Percentiles rank a stretch among this genome's conserved stretches.
Evolutionary conservation across 306 rosid species (phyloP).

Genomic region (Macrotyloma uniflorum): DNA sequence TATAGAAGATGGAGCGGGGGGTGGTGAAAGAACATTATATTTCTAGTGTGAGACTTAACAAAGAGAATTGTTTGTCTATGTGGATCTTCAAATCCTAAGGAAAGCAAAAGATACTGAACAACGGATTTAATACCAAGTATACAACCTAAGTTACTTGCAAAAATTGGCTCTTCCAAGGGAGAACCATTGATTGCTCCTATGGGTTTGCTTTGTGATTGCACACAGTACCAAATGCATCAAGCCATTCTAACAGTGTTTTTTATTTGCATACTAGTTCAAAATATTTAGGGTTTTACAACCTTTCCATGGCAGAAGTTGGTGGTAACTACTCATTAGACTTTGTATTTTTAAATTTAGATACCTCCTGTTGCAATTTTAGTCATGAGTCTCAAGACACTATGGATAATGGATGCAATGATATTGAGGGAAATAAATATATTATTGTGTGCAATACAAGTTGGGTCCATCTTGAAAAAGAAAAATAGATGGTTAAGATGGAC

Average conservation of each 20-base stretch:
- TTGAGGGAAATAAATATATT: neutral
- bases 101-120: too few relatives aligned
- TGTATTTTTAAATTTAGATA: neutral
- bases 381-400: neutral
- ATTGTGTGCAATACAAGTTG: neutral
- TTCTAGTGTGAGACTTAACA: too few relatives aligned
- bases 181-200: neutral
- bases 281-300: neutral
- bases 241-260: constrained; percentile 9
- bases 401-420: neutral
- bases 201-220: constrained; percentile 4
- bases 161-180: neutral
- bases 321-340: neutral
- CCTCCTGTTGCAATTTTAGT: neutral
- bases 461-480: neutral
- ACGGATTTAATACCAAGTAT: too few relatives aligned
- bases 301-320: neutral
- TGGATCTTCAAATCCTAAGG: too few relatives aligned
- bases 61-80: too few relatives aligned
- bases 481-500: neutral
- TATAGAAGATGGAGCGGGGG: too few relatives aligned
- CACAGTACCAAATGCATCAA: neutral
- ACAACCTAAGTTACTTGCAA: too few relatives aligned
- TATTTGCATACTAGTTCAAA: constrained; percentile 2
- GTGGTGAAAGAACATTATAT: too few relatives aligned